Evolutionary conservation across 192 early-diverging fungal genomes (phyloP).

Genomic region (Backusella australiensis): DNA sequence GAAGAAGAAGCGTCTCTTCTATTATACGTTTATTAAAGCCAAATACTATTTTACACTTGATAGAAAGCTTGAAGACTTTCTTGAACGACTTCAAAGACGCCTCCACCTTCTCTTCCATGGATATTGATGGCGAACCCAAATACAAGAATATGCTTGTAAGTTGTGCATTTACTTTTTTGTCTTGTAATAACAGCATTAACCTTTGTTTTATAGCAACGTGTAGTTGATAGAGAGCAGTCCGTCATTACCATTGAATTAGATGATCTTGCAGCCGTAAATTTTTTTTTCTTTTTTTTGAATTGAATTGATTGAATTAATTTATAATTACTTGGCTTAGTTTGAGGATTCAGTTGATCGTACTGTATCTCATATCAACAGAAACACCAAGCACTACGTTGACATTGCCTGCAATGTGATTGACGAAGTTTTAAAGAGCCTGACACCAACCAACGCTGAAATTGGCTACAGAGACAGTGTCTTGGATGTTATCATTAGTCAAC

Average conservation of each 20-base stretch:
- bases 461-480: conserved; percentile 75
- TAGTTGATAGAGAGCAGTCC: conserved; percentile 61
- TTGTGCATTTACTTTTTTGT: background rate
- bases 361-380: conserved; percentile 70
- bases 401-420: conserved; percentile 81
- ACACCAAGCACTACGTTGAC: conserved; percentile 84
- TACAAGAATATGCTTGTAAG: conserved; percentile 47
- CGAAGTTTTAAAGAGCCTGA: conserved; percentile 48
- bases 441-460: conserved; percentile 48
- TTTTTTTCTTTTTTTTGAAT: background rate
- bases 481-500: conserved; percentile 87
- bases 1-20: background rate
- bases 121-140: conserved; percentile 27
- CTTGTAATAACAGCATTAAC: background rate
- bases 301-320: background rate
- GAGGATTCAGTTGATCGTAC: conserved; percentile 42
- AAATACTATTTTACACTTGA: background rate
- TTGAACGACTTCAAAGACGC: background rate
- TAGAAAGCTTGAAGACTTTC: conserved; percentile 12
- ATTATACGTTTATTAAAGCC: background rate
- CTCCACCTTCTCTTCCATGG: conserved; percentile 9
- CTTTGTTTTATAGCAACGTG: conserved; percentile 46
- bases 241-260: conserved; percentile 64
- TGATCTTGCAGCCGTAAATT: conserved; percentile 56
- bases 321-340: conserved; percentile 24